A percentile compares a stretch with the other conserved stretches of the same genome.
Conservation (phyloP, 2,329 filamentous ascomycete genomes). For the Aspergillus sp. region DNA sequence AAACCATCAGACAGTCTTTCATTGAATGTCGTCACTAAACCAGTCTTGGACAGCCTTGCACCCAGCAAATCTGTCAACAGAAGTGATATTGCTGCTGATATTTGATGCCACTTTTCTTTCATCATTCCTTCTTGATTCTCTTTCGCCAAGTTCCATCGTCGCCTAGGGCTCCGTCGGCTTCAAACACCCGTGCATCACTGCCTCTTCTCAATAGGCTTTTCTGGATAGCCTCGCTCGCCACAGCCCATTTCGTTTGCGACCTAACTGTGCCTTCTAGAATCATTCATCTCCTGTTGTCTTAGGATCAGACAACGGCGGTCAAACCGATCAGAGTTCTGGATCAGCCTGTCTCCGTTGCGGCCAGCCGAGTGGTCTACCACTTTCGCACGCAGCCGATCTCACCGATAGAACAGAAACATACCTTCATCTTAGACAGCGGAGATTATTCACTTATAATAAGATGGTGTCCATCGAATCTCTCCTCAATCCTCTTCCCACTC, state of each 20-base stretch:
- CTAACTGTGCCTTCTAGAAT: constrained; percentile 28
- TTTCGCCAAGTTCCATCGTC: constrained; percentile 14
- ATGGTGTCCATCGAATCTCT: constrained; percentile 68
- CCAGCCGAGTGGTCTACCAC: constrained; percentile 2
- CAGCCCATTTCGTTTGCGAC: constrained; percentile 14
- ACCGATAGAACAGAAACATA: background rate
- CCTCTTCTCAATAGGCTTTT: constrained; percentile 11
- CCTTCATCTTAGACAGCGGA: background rate
- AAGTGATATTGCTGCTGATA: constrained; percentile 19
- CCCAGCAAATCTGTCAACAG: constrained; percentile 25
- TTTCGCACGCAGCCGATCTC: background rate
- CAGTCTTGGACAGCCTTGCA: constrained; percentile 15
- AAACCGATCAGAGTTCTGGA: constrained; percentile 13
- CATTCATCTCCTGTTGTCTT: constrained; percentile 14
- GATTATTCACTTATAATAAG: background rate
- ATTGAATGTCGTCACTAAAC: constrained; percentile 22
- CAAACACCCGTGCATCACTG: constrained; percentile 13
- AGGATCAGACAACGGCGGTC: constrained; percentile 11
- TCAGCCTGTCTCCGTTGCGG: constrained; percentile 8
- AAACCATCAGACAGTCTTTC: constrained; percentile 14
- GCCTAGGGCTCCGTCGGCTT: constrained; percentile 3
- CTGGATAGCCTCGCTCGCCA: constrained; percentile 14
- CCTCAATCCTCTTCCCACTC: constrained; percentile 58
- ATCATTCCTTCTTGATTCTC: constrained; percentile 1
- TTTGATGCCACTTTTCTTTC: constrained; percentile 12